Base-by-base conservation (phyloP, 306 rosid species). In the Cucurbita pepo region DNA sequence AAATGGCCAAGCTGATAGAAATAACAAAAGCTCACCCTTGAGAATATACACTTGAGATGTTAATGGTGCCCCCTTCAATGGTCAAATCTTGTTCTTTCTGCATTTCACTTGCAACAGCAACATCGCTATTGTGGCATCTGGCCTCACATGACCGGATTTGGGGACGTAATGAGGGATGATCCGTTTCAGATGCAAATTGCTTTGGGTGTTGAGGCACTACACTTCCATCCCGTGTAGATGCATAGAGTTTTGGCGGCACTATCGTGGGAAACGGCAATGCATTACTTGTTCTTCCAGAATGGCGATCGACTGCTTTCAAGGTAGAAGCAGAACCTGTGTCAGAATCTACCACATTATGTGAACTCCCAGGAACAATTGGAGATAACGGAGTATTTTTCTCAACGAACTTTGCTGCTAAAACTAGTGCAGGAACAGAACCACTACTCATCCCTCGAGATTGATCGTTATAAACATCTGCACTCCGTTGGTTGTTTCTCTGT, bases 11-110 rank as follows among this genome's bases (percentile, higher is more conserved):
- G 25, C 47, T 19, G 73, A 54, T 19, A 14, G 45, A 51, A 55
- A 62, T 41, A 12, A 44, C 59, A 47, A 79, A 77, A 70, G 34
- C 99, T 86, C 79, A 89, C 99, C 97, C 91, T 83, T 91, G 88
- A 69, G 99, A 95, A 82, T 88, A 95, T 56, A 78, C 93, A 22
- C 91, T 95, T 36, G 99, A 91, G 81, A 95, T 82, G 91, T 89
- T 89, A 81, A 89, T 85, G 63, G 93, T 87, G 55, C 96, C 97
- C 22, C 90, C 95, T 84, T 95, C 97, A 79, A 89, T 81, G 11
- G 87, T 79, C 72, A 86, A 84, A 37, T 89, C 96, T 52, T 91
- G 90, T 83, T 86, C 89, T 85, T 90, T 94, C 60, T 82, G 84
- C 83, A 83, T 86, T 81, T 89, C 97, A 83, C 62, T 79, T 54